Conservation (phyloP, 331 rosid species). For the Malus hybrid region DNA sequence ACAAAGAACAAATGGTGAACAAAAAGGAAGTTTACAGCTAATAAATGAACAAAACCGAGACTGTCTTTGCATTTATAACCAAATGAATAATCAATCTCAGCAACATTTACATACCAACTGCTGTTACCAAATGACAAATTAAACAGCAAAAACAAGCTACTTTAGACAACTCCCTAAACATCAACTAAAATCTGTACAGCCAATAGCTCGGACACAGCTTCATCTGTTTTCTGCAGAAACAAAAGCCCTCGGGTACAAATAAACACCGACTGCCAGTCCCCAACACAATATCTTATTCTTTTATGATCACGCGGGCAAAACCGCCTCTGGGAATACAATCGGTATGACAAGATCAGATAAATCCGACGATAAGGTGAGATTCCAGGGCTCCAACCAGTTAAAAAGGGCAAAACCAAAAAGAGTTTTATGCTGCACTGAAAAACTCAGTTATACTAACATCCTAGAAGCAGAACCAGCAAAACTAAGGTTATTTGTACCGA, state of each 20-base stretch:
- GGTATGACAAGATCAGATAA: slow-evolving; percentile 30
- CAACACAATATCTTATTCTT: slow-evolving; percentile 19
- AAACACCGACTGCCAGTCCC: neutral
- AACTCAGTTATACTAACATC: slow-evolving; percentile 14
- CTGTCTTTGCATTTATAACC: neutral
- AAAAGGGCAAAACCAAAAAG: neutral
- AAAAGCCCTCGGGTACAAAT: neutral
- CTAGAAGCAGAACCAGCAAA: slow-evolving; percentile 40
- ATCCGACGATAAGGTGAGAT: slow-evolving; percentile 34
- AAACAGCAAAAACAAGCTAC: neutral
- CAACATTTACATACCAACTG: neutral
- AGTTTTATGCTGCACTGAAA: slow-evolving; percentile 14
- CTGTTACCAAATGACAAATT: neutral
- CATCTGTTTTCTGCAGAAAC: neutral
- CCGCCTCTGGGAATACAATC: slow-evolving; percentile 1
- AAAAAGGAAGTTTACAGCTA: neutral
- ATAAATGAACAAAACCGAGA: neutral
- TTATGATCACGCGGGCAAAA: slow-evolving; percentile 9
- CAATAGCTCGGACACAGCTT: neutral
- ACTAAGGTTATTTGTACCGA: slow-evolving; percentile 31
- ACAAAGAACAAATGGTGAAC: neutral
- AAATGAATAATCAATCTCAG: slow-evolving; percentile 1
- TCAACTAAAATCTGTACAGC: slow-evolving; percentile 3
- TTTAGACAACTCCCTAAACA: neutral
- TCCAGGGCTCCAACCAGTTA: slow-evolving; percentile 31